These are phyloP conservation scores for Mimosa bimucronata DNA, from an alignment of 306 rosid species.

Conservation along the genomic window DNA sequence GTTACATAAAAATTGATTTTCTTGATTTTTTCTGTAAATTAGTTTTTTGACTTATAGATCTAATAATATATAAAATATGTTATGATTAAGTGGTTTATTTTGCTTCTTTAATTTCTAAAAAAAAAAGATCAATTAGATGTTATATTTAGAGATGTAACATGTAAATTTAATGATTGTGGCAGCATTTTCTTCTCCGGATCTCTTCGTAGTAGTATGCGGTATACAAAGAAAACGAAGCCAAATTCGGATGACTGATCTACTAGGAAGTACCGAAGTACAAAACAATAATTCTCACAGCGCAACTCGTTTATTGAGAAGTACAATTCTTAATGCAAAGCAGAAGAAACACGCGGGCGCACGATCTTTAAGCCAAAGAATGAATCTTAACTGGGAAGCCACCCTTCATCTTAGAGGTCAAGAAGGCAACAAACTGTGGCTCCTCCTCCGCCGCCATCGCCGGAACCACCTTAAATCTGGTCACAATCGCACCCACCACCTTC, in stretches of 20 bases:
- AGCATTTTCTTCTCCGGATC: too few species aligned
- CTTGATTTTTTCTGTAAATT: too few species aligned
- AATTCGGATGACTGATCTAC: not conserved
- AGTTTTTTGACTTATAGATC: too few species aligned
- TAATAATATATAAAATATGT: too few species aligned
- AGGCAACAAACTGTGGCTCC: slow-evolving; percentile 45
- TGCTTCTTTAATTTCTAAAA: too few species aligned
- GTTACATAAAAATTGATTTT: too few species aligned
- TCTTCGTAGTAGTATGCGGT: too few species aligned
- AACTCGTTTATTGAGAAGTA: not conserved
- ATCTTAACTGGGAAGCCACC: slow-evolving; percentile 68
- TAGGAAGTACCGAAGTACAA: not conserved
- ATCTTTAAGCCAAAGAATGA: not conserved
- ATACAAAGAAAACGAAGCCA: not conserved
- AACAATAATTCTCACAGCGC: not conserved
- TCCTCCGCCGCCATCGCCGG: slow-evolving; percentile 34
- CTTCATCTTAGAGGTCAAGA: slow-evolving; percentile 57
- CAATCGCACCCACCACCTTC: slow-evolving; percentile 55
- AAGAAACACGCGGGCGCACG: not conserved
- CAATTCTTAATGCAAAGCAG: not conserved
- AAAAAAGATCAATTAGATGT: too few species aligned
- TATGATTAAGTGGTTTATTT: too few species aligned
- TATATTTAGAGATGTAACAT: too few species aligned
- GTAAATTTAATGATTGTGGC: too few species aligned
- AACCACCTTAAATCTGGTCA: slow-evolving; percentile 57